Conservation (phyloP, 2,329 filamentous ascomycete genomes). For the Cryphonectria radicalis region DNA sequence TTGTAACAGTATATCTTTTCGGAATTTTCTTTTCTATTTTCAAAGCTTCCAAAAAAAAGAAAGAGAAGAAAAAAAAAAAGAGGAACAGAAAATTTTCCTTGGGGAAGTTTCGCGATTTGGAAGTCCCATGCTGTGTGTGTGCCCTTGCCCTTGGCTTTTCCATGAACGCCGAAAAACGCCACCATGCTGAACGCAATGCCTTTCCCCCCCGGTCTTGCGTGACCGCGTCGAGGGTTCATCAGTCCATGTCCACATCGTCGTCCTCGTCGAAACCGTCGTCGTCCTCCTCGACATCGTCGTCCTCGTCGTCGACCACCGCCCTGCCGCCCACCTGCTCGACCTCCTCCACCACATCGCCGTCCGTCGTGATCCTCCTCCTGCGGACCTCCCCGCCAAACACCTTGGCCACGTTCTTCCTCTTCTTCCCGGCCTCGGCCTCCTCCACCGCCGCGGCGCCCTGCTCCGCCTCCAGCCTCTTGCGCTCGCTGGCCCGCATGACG, state of each 20-base stretch:
- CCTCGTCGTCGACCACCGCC: constrained; percentile 36
- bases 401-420: constrained; percentile 38
- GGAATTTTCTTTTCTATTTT: neutral
- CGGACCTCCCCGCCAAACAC: constrained; percentile 47
- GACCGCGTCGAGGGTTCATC: constrained; percentile 30
- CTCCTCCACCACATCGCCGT: constrained; percentile 49
- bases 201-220: neutral
- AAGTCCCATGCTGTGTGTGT: constrained; percentile 18
- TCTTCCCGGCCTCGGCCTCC: constrained; percentile 37
- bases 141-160: constrained; percentile 37
- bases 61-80: neutral
- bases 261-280: constrained; percentile 44
- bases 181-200: constrained; percentile 21
- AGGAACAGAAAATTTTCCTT: neutral
- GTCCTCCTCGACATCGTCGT: constrained; percentile 40
- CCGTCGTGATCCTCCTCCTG: constrained; percentile 43
- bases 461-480: constrained; percentile 39
- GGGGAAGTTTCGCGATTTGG: constrained; percentile 17
- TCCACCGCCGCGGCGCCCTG: constrained; percentile 40
- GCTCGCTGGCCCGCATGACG: constrained; percentile 66
- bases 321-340: constrained; percentile 20
- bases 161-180: constrained; percentile 33
- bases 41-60: neutral
- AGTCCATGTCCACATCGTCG: constrained; percentile 49
- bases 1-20: neutral